Evolutionary conservation across 306 rosid genomes (phyloP), one percentile per base, ranked within the genome.

Genomic region (Pterocarpus macrocarpus): DNA sequence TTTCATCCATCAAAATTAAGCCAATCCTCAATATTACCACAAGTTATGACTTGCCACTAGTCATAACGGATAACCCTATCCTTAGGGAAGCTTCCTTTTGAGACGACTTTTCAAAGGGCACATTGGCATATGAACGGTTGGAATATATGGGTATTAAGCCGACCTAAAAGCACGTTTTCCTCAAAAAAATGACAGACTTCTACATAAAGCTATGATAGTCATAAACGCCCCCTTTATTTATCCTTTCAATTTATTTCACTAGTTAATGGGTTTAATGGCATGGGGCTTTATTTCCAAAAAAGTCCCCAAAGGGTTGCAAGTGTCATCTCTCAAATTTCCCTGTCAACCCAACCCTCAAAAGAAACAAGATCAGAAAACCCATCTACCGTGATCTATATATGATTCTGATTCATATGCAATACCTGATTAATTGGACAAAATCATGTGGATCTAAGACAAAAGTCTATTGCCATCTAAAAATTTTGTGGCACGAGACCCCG

Each of bases 401-500:
- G 28, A 22, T 22, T 22, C 28, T 22, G 28, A 22, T 22, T 22
- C 22, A 2, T 5, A 13, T 33, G 30, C 45, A 64, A 15, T 64
- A 36, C 0, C 28, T 7, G 10, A 8, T 15, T 65, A 64, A 34
- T 9, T 34, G 50, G 68, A 56, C 52, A 55, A 8, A 56, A 36
- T 15, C 76, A 58, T 43, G 8, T 73, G 80, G 66, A 68, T 22
- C 12, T 56, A 64, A 44, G 57, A 72, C 22, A 38, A 16, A 14
- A 13, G 12, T 8, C 50, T 59, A 35, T 5, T 7, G 44, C 47
- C 10, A 14, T 76, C 64, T 38, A 75, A 72, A 81, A 67, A 81
- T 49, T 38, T 32, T 58, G 88, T 81, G 85, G 80, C 41, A 56
- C 57, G 50, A 74, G 47, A 30, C 36, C n/a, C 52, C 69, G 28